These are phyloP conservation scores for Cyberlindnera euphorbiae DNA, from an alignment of 805 yeast species.

Conservation along the genomic window DNA sequence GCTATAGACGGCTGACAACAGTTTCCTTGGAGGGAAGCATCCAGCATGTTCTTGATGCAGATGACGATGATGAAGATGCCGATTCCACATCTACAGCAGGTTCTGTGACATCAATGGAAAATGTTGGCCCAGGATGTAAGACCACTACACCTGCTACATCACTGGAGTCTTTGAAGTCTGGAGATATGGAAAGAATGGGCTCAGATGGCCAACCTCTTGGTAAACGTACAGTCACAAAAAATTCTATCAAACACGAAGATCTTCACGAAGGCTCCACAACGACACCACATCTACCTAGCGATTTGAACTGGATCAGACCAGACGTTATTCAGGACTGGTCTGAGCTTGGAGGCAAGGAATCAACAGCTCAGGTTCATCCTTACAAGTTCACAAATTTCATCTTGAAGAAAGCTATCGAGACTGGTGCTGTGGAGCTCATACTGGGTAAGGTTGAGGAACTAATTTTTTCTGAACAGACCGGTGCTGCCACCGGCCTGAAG, in stretches of 20 bases:
- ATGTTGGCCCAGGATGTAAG: slow-evolving; percentile 16
- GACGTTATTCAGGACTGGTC: slow-evolving; percentile 69
- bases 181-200: slow-evolving; percentile 11
- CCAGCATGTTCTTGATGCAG: slow-evolving; percentile 23
- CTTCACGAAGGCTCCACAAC: slow-evolving; percentile 20
- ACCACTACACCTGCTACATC: slow-evolving; percentile 16
- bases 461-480: slow-evolving; percentile 54
- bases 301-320: slow-evolving; percentile 72
- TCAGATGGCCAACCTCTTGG: slow-evolving; percentile 23
- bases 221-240: slow-evolving; percentile 32
- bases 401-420: slow-evolving; percentile 71
- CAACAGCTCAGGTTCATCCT: slow-evolving; percentile 97
- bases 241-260: slow-evolving; percentile 27
- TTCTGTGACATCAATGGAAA: slow-evolving; percentile 8
- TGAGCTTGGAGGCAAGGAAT: slow-evolving; percentile 72
- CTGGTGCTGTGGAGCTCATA: slow-evolving; percentile 78
- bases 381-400: slow-evolving; percentile 86
- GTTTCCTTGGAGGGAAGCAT: slow-evolving; percentile 85
- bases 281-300: slow-evolving; percentile 44
- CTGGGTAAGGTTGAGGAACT: slow-evolving; percentile 80
- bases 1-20: slow-evolving; percentile 83
- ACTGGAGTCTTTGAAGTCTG: slow-evolving; percentile 10
- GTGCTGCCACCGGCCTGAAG: slow-evolving; percentile 67
- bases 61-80: slow-evolving; percentile 20
- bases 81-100: slow-evolving; percentile 3